Evolutionary conservation across 2,329 filamentous ascomycete species (phyloP).

Genomic region (Cladorrhinum sp.): DNA sequence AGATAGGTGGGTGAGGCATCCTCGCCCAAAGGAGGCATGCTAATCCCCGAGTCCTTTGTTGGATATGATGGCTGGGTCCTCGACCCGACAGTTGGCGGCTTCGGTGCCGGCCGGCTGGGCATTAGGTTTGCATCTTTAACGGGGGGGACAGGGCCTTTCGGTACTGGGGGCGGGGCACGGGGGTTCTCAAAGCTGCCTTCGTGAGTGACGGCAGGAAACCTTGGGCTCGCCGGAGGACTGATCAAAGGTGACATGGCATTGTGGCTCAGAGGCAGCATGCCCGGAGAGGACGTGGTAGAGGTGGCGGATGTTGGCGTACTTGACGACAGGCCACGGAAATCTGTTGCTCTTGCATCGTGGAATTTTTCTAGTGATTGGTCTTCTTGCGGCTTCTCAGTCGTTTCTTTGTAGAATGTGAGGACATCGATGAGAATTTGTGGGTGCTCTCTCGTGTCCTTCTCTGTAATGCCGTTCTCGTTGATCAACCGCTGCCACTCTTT

Average conservation of each 20-base stretch:
- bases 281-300: conserved; percentile 46
- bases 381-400: conserved; percentile 73
- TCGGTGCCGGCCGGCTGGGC: conserved; percentile 81
- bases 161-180: conserved; percentile 85
- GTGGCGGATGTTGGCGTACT: conserved; percentile 38
- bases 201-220: conserved; percentile 80
- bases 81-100: conserved; percentile 67
- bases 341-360: conserved; percentile 70
- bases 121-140: conserved; percentile 61
- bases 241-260: conserved; percentile 60
- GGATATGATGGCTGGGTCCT: conserved; percentile 54
- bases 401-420: conserved; percentile 95
- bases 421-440: conserved; percentile 95
- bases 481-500: conserved; percentile 98
- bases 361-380: conserved; percentile 96
- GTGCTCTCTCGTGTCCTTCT: conserved; percentile 93
- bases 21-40: conserved; percentile 56
- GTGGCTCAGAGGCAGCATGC: conserved; percentile 54
- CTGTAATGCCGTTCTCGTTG: conserved; percentile 91
- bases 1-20: conserved; percentile 49
- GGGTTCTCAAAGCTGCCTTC: conserved; percentile 97
- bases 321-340: conserved; percentile 43
- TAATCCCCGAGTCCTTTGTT: conserved; percentile 62
- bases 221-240: conserved; percentile 78
- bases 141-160: conserved; percentile 51